Evolutionary conservation across 2,329 filamentous ascomycete species (phyloP), one percentile per base, ranked within the genome.

Genomic region (Graphiopsis chlorocephala): DNA sequence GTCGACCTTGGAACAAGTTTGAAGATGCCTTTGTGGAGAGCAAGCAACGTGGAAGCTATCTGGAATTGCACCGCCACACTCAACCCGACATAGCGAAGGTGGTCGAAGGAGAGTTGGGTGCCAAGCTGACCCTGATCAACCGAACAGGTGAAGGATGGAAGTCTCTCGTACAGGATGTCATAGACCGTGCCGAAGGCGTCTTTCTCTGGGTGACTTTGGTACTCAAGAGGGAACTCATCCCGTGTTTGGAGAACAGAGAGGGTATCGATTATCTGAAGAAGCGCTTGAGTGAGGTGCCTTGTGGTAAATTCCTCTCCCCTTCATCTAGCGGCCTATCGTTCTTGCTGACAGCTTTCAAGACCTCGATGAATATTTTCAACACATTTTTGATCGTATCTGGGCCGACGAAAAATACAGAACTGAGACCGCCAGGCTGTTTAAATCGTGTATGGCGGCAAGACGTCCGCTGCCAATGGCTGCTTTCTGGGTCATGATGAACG

Each of bases 1-100:
- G 55, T 28, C 55, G 55, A 17, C 55, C 55, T 14, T 58, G 55
- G 55, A 58, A 58, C 23, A 58, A 28, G 14, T 58, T 58, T 14
- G 33, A 38, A 4, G 4, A 2, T 8, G 55, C 55, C 17, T 58
- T 58, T 12, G 17, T 2, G 1, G 10, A 2, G 4, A 58, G 55
- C 14, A 45, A 17, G 20, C 11, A 15, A 1, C 33, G 4, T 3
- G 55, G 55, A 2, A 28, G 15, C 1, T 58, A 58, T 15, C 17
- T 58, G 31, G 33, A 45, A 25, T 14, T 58, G 12, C 55, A 58
- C 12, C 55, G 7, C 4, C 55, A 58, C 20, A 58, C 55, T 7
- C 15, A 14, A 11, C 14, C 14, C 33, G 55, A 58, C 23, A 38
- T 58, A 15, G 20, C 20, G 20, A 25, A 45, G 2, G 12, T 42